A percentile compares a stretch with the other conserved stretches of the same genome.
Conservation (phyloP, 1,284 basidiomycete species). For the Fereydounia khargensis region DNA sequence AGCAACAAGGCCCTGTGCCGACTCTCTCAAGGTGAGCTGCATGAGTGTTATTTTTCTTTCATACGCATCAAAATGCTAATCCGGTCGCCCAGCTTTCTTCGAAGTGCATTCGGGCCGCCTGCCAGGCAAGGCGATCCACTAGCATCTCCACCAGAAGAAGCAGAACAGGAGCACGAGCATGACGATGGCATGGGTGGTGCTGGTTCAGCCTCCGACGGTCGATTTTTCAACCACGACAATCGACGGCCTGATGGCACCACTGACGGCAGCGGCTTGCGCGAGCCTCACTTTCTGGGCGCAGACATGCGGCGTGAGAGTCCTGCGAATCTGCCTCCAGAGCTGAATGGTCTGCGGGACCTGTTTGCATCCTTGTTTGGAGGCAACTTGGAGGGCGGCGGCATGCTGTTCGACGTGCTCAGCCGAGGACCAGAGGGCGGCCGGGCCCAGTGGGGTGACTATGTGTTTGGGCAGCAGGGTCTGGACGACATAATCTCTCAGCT, state of each 20-base stretch:
- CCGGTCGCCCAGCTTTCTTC: conserved; percentile 28
- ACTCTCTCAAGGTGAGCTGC: no score
- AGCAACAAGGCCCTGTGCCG: no score
- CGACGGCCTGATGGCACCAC: no score
- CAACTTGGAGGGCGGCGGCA: conserved; percentile 15
- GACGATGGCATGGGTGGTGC: conserved; percentile 53
- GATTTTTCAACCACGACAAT: conserved; percentile 46
- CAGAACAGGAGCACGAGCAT: conserved; percentile 6
- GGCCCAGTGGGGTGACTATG: conserved; percentile 44
- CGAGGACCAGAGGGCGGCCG: conserved; percentile 13
- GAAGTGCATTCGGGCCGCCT: conserved; percentile 16
- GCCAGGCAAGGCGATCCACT: neutral
- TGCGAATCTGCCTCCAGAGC: conserved; percentile 29
- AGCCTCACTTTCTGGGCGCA: no score
- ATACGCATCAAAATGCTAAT: no score
- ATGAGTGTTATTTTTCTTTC: no score
- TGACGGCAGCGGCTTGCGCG: no score
- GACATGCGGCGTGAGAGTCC: no score
- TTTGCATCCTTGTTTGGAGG: conserved; percentile 40
- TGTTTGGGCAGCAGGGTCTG: conserved; percentile 38
- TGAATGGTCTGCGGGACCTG: conserved; percentile 34
- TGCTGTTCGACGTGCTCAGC: conserved; percentile 28
- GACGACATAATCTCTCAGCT: conserved; percentile 50
- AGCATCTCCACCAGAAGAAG: neutral
- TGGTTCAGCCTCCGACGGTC: conserved; percentile 40